Evolutionary conservation across 768 basidiomycete genomes (phyloP), one percentile per base, ranked within the genome.

Genomic region (Tulasnella sp.): DNA sequence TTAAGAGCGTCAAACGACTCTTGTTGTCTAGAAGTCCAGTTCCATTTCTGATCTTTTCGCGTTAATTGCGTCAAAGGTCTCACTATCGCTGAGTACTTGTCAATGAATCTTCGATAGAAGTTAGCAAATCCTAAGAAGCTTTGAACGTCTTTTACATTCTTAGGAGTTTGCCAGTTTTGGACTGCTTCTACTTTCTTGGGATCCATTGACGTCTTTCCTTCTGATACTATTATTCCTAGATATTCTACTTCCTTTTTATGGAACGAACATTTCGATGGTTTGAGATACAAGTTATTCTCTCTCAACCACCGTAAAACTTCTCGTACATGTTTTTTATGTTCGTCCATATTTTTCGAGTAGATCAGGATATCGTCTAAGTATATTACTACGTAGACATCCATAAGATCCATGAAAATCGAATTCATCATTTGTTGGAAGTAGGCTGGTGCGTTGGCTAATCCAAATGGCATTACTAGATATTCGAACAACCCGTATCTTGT

Each of bases 71-170:
- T 33, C 13, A 44, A 19, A 2, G 37, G 55, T 22, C 7, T 16
- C 9, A 32, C 16, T 1, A 64, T 32, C 44, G 59, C 60, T 2
- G 56, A 41, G 46, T 43, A 62, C n/a, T 49, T 24, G 5, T 42
- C 29, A 46, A 62, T 58, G 53, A 61, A 62, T 7, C 54, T 51
- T 15, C 56, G 50, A 51, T 60, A 62, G 53, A 60, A 62, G 45
- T 59, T 61, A 6, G 57, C 56, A 34, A 62, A 59, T 3, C 60
- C 61, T 5, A 61, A 48, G 52, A 59, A 62, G 1, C 45, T 37
- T 39, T 57, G 61, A 1, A 62, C 28, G 19, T 60, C 58, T 33
- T 51, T 56, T 24, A 61, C 45, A 10, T 20, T 58, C 2, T 19
- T 27, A 2, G 63, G 63, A 4, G 13, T 35, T 5, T 57, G 59